These are phyloP conservation scores for Pythium grandisporangium DNA, from an alignment of 352 stramenopile genomes.

Conservation along the genomic window DNA sequence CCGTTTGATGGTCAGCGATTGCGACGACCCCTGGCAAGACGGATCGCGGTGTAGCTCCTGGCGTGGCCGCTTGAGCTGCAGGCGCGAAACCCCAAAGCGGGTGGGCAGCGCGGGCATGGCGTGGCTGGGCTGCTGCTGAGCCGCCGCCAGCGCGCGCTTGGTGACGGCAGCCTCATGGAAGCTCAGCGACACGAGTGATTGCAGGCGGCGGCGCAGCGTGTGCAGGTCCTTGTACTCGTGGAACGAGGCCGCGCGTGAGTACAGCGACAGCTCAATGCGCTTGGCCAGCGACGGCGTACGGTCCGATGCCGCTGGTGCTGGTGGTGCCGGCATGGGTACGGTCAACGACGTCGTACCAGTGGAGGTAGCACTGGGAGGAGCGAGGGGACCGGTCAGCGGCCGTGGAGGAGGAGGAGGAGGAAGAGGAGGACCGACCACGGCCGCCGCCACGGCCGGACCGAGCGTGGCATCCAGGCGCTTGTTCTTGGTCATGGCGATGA, in stretches of 20 bases:
- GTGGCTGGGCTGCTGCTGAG: constrained; percentile 21
- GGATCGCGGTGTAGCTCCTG: constrained; percentile 1
- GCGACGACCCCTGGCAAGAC: too few relatives aligned
- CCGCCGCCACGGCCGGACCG: too few relatives aligned
- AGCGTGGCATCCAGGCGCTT: constrained; percentile 47
- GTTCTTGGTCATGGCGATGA: constrained; percentile 79
- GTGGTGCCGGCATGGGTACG: too few relatives aligned
- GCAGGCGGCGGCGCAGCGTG: constrained; percentile 64
- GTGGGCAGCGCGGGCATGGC: constrained; percentile 40
- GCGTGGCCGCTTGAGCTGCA: constrained; percentile 50
- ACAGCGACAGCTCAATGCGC: constrained; percentile 80
- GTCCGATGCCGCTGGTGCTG: too few relatives aligned
- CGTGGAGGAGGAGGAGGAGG: too few relatives aligned
- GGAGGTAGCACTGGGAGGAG: constrained; percentile 2
- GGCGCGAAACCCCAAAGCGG: constrained; percentile 48
- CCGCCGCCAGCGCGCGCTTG: constrained; percentile 21
- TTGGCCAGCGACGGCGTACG: constrained; percentile 77
- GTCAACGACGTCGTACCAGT: constrained; percentile 15
- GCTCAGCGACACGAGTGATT: constrained; percentile 82
- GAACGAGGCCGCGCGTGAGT: constrained; percentile 73
- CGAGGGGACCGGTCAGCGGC: too few relatives aligned
- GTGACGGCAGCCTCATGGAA: constrained; percentile 77
- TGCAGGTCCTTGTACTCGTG: constrained; percentile 82
- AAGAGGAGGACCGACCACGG: too few relatives aligned
- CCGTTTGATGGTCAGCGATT: too few relatives aligned